Evolutionary conservation across 2,329 filamentous ascomycete species (phyloP).

Genomic region (Venturiaceae sp.): DNA sequence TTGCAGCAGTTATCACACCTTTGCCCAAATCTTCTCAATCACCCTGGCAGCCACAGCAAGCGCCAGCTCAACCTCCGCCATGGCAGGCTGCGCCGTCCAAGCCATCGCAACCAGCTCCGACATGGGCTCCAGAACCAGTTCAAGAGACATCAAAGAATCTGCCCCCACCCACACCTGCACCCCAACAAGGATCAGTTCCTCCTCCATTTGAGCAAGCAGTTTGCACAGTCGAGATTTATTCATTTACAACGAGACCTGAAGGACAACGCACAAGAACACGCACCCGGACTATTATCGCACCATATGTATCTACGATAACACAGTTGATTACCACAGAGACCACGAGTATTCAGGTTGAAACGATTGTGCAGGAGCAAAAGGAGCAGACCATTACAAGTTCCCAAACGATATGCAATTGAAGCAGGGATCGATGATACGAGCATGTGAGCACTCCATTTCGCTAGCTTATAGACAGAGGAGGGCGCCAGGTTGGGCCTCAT

Average conservation of each 20-base stretch:
- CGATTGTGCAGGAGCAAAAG: neutral
- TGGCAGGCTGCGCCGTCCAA: neutral
- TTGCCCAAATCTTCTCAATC: too few relatives aligned
- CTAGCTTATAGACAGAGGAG: too few relatives aligned
- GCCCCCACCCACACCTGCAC: neutral
- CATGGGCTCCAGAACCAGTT: neutral
- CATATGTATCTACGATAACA: neutral
- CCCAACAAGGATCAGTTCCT: too few relatives aligned
- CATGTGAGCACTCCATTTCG: neutral
- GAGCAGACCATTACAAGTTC: conserved; percentile 1
- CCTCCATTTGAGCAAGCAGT: neutral
- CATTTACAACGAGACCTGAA: neutral
- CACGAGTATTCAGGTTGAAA: neutral
- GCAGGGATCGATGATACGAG: neutral
- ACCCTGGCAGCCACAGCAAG: neutral
- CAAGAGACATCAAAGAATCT: neutral
- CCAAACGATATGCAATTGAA: neutral
- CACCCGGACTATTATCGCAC: neutral
- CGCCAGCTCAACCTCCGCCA: neutral
- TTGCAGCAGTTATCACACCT: too few relatives aligned
- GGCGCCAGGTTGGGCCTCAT: too few relatives aligned
- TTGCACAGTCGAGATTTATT: conserved; percentile 3
- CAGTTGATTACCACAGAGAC: neutral
- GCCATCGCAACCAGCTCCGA: neutral
- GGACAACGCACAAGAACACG: neutral